Conservation (phyloP, 768 basidiomycete genomes). For the Boletales sp. region DNA sequence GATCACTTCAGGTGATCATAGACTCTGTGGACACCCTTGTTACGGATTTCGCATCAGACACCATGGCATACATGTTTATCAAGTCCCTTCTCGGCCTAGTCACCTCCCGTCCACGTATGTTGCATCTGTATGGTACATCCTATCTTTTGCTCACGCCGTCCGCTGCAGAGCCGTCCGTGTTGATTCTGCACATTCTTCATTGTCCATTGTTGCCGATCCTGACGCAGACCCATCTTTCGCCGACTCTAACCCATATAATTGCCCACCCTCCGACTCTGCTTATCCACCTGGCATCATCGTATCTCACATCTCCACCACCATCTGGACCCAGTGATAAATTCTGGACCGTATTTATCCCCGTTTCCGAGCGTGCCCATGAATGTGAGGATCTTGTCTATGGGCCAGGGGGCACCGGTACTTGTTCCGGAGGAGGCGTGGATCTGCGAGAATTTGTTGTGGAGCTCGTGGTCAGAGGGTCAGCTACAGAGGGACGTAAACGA, state of each 20-base stretch:
- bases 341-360: conserved; percentile 72
- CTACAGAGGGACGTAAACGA: conserved; percentile 44
- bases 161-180: conserved; percentile 47
- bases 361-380: conserved; percentile 60
- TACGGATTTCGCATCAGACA: conserved; percentile 52
- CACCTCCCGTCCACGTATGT: conserved; percentile 48
- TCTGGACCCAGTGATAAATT: conserved; percentile 63
- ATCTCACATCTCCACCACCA: conserved; percentile 69
- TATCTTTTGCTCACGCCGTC: conserved; percentile 7
- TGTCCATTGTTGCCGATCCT: conserved; percentile 54
- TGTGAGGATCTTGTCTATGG: conserved; percentile 61
- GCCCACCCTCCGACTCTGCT: conserved; percentile 73
- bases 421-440: conserved; percentile 31
- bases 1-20: conserved; percentile 59
- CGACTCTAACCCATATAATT: conserved; percentile 58
- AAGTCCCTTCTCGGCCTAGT: conserved; percentile 43
- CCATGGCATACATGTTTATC: conserved; percentile 53
- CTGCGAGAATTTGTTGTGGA: conserved; percentile 58
- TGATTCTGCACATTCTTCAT: conserved; percentile 55
- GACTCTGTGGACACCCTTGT: conserved; percentile 70
- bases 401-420: conserved; percentile 45
- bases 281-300: conserved; percentile 61
- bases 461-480: conserved; percentile 46
- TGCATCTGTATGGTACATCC: background rate
- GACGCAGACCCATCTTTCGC: conserved; percentile 59